Conservation (phyloP, 306 rosid species). For the Vigna reflexopilosa region DNA sequence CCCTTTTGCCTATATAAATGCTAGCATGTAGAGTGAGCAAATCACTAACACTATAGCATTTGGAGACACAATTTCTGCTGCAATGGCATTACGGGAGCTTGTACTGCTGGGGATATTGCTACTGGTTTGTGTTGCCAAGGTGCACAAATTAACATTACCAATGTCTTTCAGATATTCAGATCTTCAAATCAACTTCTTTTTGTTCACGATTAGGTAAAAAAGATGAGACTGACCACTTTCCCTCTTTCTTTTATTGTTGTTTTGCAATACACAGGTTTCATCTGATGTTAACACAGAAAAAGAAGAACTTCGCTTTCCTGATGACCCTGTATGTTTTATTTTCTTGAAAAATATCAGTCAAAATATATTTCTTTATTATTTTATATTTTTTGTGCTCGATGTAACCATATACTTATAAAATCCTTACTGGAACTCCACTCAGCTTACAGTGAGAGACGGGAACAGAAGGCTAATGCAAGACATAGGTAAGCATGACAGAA, state of each 20-base stretch:
- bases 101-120: conserved; percentile 43
- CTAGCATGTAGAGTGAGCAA: not conserved
- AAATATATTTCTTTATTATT: not conserved
- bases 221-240: not conserved
- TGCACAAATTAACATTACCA: not conserved
- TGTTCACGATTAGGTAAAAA: not conserved
- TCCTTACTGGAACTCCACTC: not conserved
- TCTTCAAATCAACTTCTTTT: not conserved
- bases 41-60: not conserved
- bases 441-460: conserved; percentile 51
- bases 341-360: not conserved
- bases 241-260: not conserved
- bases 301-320: conserved; percentile 24
- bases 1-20: conserved; percentile 39
- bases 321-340: conserved; percentile 11
- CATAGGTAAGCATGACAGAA: conserved; percentile 43
- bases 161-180: not conserved
- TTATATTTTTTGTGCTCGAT: not conserved
- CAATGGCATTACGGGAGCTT: conserved; percentile 54
- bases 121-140: conserved; percentile 48
- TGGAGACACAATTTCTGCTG: not conserved
- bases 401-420: not conserved
- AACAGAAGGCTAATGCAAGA: conserved; percentile 63
- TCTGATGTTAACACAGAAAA: conserved; percentile 54
- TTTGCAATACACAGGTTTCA: conserved; percentile 49